Percentiles rank a stretch among this genome's conserved stretches.
Evolutionary conservation across 257 asterid genomes (phyloP).

Genomic region (Rhazya stricta): DNA sequence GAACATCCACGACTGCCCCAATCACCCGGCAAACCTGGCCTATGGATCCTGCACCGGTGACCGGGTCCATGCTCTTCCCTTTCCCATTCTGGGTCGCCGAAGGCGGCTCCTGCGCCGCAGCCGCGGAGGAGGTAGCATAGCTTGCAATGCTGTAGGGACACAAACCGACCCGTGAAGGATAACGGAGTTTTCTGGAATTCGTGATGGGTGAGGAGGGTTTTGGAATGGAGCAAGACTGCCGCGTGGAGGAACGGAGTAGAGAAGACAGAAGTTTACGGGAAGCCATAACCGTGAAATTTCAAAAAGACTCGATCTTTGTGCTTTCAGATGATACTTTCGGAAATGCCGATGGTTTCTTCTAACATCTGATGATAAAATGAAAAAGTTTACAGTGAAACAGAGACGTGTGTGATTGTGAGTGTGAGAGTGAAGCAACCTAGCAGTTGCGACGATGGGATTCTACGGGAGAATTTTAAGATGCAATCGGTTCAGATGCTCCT

Average conservation of each 20-base stretch:
- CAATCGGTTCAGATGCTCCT: not conserved
- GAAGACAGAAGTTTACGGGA: not conserved
- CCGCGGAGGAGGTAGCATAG: not conserved
- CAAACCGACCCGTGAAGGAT: not conserved
- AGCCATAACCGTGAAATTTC: not conserved
- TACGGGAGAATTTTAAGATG: not conserved
- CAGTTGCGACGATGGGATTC: not conserved
- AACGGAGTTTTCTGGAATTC: not conserved
- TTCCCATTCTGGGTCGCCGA: not conserved
- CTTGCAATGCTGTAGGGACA: not conserved
- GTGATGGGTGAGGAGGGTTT: not conserved
- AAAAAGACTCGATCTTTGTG: not conserved
- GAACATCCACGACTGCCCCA: constrained; percentile 6
- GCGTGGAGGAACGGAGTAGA: not conserved
- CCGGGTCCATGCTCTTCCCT: not conserved
- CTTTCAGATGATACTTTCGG: not conserved
- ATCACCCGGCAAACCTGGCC: constrained; percentile 6
- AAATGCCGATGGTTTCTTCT: too few species aligned
- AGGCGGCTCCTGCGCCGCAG: not conserved
- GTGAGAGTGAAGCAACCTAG: not conserved
- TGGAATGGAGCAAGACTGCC: not conserved
- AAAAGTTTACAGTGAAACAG: not conserved
- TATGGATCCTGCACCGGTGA: not conserved
- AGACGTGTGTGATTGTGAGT: not conserved
- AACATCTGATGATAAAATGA: not conserved